Evolutionary conservation across 2,329 filamentous ascomycete genomes (phyloP).

Genomic region (Nannizziopsis barbatae): DNA sequence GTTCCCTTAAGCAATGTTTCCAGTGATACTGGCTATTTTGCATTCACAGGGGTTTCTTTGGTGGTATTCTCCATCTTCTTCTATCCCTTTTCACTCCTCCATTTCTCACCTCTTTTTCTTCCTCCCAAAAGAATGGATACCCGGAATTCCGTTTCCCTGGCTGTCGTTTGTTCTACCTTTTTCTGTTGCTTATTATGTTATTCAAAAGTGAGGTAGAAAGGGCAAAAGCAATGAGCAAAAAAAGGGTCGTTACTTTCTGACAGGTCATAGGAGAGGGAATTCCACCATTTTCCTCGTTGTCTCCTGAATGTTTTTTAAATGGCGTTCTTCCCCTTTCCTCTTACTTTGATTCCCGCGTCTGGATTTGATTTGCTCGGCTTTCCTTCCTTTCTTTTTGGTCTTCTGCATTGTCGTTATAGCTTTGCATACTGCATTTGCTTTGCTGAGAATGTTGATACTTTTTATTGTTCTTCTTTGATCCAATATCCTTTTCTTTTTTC

Average conservation of each 20-base stretch:
- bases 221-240: not conserved
- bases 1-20: constrained; percentile 13
- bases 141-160: constrained; percentile 7
- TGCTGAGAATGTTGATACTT: not conserved
- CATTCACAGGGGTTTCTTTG: constrained; percentile 16
- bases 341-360: constrained; percentile 1
- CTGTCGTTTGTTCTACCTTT: not conserved
- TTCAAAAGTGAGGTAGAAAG: not conserved
- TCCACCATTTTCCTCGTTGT: not conserved
- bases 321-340: not conserved
- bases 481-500: not conserved
- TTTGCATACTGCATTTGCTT: constrained; percentile 4
- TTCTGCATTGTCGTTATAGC: no score
- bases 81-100: constrained; percentile 6
- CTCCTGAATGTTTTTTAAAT: not conserved
- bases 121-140: constrained; percentile 13
- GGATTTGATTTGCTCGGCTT: constrained; percentile 4
- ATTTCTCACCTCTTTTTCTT: constrained; percentile 19
- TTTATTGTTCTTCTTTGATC: not conserved
- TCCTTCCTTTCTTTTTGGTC: not conserved
- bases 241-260: not conserved
- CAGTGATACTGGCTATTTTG: constrained; percentile 18
- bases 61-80: constrained; percentile 10
- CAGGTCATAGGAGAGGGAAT: not conserved
- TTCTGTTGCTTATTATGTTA: constrained; percentile 7